Percentiles rank a stretch among this genome's conserved stretches.
These are phyloP conservation scores for Gnaphalium uliginosum DNA, from an alignment of 129 eudicot species.

Conservation along the genomic window DNA sequence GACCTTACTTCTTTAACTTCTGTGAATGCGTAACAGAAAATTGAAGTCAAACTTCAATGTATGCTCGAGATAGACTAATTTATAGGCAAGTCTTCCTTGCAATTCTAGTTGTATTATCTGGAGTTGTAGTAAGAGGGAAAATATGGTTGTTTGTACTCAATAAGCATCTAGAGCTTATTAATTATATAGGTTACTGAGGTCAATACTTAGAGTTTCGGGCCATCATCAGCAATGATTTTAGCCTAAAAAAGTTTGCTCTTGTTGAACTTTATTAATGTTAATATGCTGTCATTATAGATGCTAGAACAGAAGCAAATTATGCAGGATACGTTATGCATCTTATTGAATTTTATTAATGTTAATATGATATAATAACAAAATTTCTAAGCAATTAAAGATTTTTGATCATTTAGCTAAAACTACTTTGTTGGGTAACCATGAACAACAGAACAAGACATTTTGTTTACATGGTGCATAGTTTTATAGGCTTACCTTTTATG, in stretches of 20 bases:
- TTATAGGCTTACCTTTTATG: conserved; percentile 2
- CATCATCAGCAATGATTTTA: not conserved
- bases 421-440: not conserved
- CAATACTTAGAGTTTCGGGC: not conserved
- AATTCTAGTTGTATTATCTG: not conserved
- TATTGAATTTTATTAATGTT: too few species aligned
- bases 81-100: not conserved
- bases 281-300: not conserved
- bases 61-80: conserved; percentile 1
- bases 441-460: not conserved
- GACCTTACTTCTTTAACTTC: not conserved
- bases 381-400: too few species aligned
- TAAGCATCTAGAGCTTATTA: not conserved
- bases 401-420: not conserved
- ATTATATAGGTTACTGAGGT: not conserved
- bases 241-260: not conserved
- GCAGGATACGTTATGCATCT: too few species aligned
- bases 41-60: not conserved
- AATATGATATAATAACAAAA: too few species aligned
- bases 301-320: too few species aligned
- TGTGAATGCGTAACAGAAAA: conserved; percentile 5
- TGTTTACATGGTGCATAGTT: not conserved
- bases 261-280: not conserved
- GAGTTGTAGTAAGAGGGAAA: too few species aligned
- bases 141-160: not conserved